phyloP scores from a whole-genome alignment of 345 rosid species.

The Gossypium turneri region DNA sequence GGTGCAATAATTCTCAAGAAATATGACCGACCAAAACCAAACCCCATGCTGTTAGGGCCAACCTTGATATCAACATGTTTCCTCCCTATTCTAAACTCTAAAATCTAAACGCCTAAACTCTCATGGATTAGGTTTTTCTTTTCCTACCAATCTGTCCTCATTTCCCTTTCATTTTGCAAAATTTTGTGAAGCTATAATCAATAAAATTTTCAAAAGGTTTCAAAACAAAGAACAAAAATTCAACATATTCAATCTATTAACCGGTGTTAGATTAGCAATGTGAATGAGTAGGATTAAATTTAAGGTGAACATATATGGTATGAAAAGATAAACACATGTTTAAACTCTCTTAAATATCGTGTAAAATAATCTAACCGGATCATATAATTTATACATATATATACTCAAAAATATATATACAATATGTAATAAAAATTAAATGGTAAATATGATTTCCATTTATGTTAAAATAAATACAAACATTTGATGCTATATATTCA shows the following conservation, averaged over 20 bases:
- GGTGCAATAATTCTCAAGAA: neutral
- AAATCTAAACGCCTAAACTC: neutral
- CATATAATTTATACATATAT: too few species aligned
- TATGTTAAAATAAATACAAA: too few species aligned
- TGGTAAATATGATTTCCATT: too few species aligned
- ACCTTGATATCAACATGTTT: neutral
- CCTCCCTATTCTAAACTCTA: neutral
- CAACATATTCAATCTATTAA: too few species aligned
- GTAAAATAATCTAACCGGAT: fast-evolving
- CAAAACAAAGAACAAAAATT: neutral
- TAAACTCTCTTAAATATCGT: too few species aligned
- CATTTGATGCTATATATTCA: neutral
- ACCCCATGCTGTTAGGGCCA: neutral
- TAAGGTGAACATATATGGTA: too few species aligned
- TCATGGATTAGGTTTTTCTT: slow-evolving; percentile 7
- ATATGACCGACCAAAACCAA: slow-evolving; percentile 14
- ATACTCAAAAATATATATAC: neutral
- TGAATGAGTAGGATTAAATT: too few species aligned
- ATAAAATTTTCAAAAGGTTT: neutral
- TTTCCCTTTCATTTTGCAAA: neutral
- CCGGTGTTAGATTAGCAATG: too few species aligned
- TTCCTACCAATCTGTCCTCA: neutral
- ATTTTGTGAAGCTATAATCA: neutral
- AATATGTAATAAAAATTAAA: neutral
- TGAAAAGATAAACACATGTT: too few species aligned